Base-by-base conservation (phyloP, 306 rosid species). In the Aeschynomene evenia region DNA sequence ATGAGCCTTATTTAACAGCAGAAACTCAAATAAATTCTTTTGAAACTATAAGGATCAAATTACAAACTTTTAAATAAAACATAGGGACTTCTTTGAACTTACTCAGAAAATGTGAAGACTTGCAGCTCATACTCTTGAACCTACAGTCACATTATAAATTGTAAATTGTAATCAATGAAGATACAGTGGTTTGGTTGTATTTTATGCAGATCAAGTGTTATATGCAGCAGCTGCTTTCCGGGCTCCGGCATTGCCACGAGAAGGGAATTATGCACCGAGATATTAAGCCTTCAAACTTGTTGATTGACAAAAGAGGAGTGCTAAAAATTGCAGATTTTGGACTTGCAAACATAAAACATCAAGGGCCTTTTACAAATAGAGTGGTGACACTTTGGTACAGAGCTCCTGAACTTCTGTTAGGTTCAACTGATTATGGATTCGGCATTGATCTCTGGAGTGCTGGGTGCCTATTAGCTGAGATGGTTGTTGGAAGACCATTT, bases 341-440 rank as follows among this genome's bases (percentile, higher is more conserved):
- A 34, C 86, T 92, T 5, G 90, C 95, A 55, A 82, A 81, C 66
- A 73, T 77, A 3, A 80, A 82, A 53, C 75, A 78, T 33, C 74
- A 81, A 72, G 78, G 72, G 10, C 85, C 85, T 45, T 77, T 84
- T 24, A 89, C 95, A 24, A 89, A 73, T 73, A 56, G 92, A 68
- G 98, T 92, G 55, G 98, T 89, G 77, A 92, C 96, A 36, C 96
- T 92, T 45, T 89, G 92, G 96, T 89, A 92, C 42, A 89, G 98
- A 72, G 90, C 96, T 34, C 96, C 95, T 37, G 95, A 92, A 78
- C 89, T 92, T 18, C 90, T 89, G 55, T 75, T 92, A 75, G 95
- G 98, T 37, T 85, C 92, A 43, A 87, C 87, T 13, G 83, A 89
- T 76, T 92, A 92, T 71, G 90, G 89, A 66, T 82, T 79, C 76